Evolutionary conservation across 225 moss, liverwort and hornwort species (phyloP), one percentile per base, ranked within the genome.

Genomic region (Sphagnum contortum): DNA sequence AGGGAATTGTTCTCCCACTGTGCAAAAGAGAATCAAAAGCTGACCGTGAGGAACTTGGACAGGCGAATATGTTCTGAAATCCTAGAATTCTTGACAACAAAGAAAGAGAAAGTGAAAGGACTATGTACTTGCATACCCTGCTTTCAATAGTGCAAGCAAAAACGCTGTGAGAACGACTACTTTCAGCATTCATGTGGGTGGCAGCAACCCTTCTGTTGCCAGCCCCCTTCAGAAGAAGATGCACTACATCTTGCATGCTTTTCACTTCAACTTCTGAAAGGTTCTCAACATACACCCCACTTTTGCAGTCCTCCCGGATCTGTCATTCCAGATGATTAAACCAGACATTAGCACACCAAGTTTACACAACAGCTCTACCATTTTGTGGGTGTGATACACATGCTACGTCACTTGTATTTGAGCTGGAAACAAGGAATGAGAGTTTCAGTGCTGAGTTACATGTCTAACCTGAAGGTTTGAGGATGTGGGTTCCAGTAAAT

Each of bases 111-210:
- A 29, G 29, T 29, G 29, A 29, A 29, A 29, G 29, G 29, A 29
- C 29, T 29, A 29, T 29, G 29, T 29, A 29, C 29, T 29, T 29
- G 29, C 29, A 29, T 73, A 78, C 84, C 81, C 71, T 78, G 75
- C 84, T 84, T 66, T 84, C 77, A 61, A 84, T 68, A 49, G 60
- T 75, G 71, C 84, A 84, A 57, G 84, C 75, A 57, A 84, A 84
- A 10, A 84, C 81, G 64, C 77, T 81, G 66, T 81, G 84, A 2
- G 81, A 84, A 48, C 84, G 77, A 62, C 81, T 84, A 64, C 84
- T 84, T 70, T 84, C 84, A 58, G 79, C 65, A 45, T 84, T 84
- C 84, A 84, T 84, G 61, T 78, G 77, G 4, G 84, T 84, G 49
- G 84, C 72, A 5, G 81, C 84, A 57, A 84, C 84, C 66, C 71